Percentiles rank a stretch among this genome's conserved stretches.
Evolutionary conservation across 768 basidiomycete species (phyloP).

Genomic region (Trametes elegans): DNA sequence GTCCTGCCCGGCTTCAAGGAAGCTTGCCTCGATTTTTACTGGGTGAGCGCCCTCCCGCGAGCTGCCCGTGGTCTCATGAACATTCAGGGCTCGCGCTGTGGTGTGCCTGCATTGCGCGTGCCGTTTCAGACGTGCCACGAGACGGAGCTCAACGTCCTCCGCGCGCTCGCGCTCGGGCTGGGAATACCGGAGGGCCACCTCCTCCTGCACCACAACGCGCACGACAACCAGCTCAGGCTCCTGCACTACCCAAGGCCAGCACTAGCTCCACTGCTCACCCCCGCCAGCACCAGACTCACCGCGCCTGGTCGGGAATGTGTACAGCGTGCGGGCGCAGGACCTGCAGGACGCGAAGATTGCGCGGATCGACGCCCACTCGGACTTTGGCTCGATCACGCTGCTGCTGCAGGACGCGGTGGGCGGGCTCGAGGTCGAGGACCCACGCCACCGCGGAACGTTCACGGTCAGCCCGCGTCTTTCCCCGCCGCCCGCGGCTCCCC

Average conservation of each 20-base stretch:
- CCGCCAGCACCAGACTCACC: too few species aligned
- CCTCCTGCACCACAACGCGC: conserved; percentile 37
- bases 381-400: conserved; percentile 57
- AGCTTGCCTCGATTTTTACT: conserved; percentile 50
- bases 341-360: conserved; percentile 38
- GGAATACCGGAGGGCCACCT: conserved; percentile 46
- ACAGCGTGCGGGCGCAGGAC: conserved; percentile 32
- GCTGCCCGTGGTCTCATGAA: too few species aligned
- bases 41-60: conserved; percentile 23
- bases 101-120: background rate
- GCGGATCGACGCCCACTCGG: conserved; percentile 50
- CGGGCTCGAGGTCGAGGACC: conserved; percentile 62
- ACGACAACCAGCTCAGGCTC: conserved; percentile 56
- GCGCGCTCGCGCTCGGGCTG: conserved; percentile 49
- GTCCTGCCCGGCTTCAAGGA: conserved; percentile 53
- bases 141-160: conserved; percentile 44
- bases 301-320: background rate
- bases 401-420: conserved; percentile 60
- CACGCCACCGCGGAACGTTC: conserved; percentile 43
- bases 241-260: conserved; percentile 56
- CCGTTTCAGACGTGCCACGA: conserved; percentile 38
- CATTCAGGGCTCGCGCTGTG: background rate
- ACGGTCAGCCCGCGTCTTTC: conserved; percentile 19
- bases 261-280: background rate
- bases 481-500: background rate